Base-by-base conservation (phyloP, 2,329 filamentous ascomycete species). In the Penicillium hordei region DNA sequence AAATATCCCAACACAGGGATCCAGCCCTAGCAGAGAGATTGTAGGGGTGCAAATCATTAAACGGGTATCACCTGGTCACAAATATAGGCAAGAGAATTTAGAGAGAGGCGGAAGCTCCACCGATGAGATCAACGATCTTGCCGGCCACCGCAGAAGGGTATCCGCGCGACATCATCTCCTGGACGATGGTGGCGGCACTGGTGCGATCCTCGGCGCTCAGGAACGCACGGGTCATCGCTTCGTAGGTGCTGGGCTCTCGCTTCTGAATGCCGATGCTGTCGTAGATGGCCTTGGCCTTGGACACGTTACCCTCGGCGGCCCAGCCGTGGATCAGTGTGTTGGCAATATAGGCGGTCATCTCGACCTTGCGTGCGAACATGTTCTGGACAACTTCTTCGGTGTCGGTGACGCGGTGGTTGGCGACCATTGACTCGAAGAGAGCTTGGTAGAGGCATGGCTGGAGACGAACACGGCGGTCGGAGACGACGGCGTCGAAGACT, bases 241-340 rank as follows among this genome's bases (percentile, higher is more conserved):
- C 94, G 75, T 99, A 99, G 5, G 94, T 99, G 80, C 92, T 97
- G 4, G 94, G 94, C 79, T 99, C 94, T 57, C 94, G 88, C 78
- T 88, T 92, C 54, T 87, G 84, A 29, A 86, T 83, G 9, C 87
- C 85, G 4, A 99, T 87, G n/a, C 84, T 82, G 58, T 89, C 83
- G 72, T 96, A 99, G 60, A 97, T 87, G 25, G 83, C 79, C 70
- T 88, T 86, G 19, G 92, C 90, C 75, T 91, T 93, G 59, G 79
- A 77, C 44, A 97, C 89, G 62, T 95, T 84, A 76, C 89, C 89
- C 73, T 90, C 89, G 15, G 88, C 84, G 23, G 93, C 91, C 93
- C 94, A 99, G 62, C 94, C 94, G 71, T 97, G 93, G 70, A 99
- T 97, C 45, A 99, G 83, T 6, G 93, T 96, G 80, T 99, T 99